Evolutionary conservation across 73 alveolate genomes (phyloP), one percentile per base, ranked within the genome.

Genomic region (Breviolum minutum): DNA sequence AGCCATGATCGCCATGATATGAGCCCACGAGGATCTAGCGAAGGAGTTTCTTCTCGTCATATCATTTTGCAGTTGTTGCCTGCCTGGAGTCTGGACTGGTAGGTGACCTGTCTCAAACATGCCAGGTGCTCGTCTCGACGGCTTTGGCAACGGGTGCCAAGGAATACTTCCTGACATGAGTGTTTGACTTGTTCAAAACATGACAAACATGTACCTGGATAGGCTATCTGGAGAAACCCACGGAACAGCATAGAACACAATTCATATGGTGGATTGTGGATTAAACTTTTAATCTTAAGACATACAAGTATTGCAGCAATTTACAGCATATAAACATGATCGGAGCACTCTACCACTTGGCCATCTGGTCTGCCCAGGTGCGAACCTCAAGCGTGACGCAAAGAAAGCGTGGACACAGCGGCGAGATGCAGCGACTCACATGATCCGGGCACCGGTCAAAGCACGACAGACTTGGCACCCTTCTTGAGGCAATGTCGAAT

Each of bases 321-420:
- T 74, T 11, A 27, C 11, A 14, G 11, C 63, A 77, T 11, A 17
- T 11, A 81, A 81, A 48, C 90, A 82, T 19, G 10, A 19, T 48
- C 26, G 68, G n/a, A 27, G 94, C 11, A 62, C 98, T 93, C 99
- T 63, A 95, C 95, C 27, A 95, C 96, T 83, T 69, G 74, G 64
- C 99, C 99, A 40, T 99, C 99, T 63, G 99, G 99, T 66, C 99
- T 93, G 64, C 99, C 99, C 85, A 99, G 95, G 88, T 99, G 99
- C 22, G 99, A 87, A 63, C 92, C 98, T 79, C 22, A 64, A 66
- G 54, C 54, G 68, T 63, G 27, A 20, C 30, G 13, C 5, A 20
- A 71, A 22, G 5, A 20, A 71, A 22, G 5, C 54, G 54, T 40
- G n/a, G n/a, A 13, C 30, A 8, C 30, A 30, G 62, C 32, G 63